Evolutionary conservation across 2,329 filamentous ascomycete genomes (phyloP), one percentile per base, ranked within the genome.

Genomic region (Parastagonospora nodorum): DNA sequence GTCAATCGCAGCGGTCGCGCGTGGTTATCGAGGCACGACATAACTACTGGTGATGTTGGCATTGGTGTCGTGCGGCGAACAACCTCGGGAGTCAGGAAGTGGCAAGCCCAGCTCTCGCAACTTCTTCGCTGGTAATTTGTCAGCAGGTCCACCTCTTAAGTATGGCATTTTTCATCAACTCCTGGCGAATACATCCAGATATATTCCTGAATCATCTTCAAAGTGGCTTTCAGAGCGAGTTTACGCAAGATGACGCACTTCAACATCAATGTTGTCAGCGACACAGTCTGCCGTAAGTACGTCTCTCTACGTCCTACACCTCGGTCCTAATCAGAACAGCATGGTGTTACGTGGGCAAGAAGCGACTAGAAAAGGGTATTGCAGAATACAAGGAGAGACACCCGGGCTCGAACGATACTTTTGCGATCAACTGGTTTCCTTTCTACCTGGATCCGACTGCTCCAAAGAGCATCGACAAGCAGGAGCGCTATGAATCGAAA

Each of bases 371-470:
- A 43, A 82, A 82, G 54, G 90, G 88, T 55, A 93, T 96, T 53
- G 70, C 78, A 8, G 72, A 82, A 28, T 90, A 89, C 77, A 82
- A 84, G 64, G 78, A 82, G 63, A 77, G 80, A 33, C 78, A 90
- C 60, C 85, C 88, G 0, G 61, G 66, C 4, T 82, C 78, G 8
- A 73, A 80, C 33, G 88, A 93, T 74, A 89, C 81, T 15, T 92
- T 95, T 76, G 82, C 80, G 40, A 84, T 89, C 11, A 82, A 81
- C 53, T 96, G 90, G 89, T 81, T 83, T 53, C 88, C 91, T 1
- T 96, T 89, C 77, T 92, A 93, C 71, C 83, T 96, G 45, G 86
- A 92, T 66, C 88, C 89, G 0, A 78, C 79, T 40, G 78, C 83
- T 1, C 82, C 88, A 0, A 77, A 77, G 39, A 78, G 80, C 61